phyloP scores from a whole-genome alignment of 208 protist species.

The Trypanosoma mega region DNA sequence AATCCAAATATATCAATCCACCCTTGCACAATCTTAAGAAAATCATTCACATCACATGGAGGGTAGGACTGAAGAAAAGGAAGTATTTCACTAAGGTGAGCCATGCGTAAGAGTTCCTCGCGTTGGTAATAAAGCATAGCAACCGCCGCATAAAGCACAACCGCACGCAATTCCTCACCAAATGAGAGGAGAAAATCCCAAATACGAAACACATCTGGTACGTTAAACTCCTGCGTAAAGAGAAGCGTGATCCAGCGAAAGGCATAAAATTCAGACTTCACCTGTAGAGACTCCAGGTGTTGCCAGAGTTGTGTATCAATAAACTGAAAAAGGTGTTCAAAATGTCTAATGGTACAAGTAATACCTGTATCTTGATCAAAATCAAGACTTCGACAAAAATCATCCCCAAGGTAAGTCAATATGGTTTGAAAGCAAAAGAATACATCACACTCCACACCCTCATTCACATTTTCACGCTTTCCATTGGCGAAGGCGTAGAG shows the following conservation, averaged over 20 bases:
- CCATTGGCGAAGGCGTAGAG: slow-evolving; percentile 65
- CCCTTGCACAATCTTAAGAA: slow-evolving; percentile 46
- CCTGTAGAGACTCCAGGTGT: slow-evolving; percentile 41
- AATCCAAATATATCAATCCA: slow-evolving; percentile 61
- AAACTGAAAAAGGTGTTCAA: slow-evolving; percentile 64
- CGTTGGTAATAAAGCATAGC: slow-evolving; percentile 61
- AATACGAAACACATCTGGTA: slow-evolving; percentile 65
- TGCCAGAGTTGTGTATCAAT: slow-evolving; percentile 51
- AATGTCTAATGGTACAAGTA: slow-evolving; percentile 51
- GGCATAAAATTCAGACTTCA: slow-evolving; percentile 69
- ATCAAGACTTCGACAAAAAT: slow-evolving; percentile 70
- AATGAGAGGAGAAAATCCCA: slow-evolving; percentile 90
- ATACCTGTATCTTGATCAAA: slow-evolving; percentile 53
- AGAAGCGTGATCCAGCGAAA: slow-evolving; percentile 87
- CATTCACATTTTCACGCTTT: slow-evolving; percentile 27
- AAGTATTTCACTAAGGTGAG: slow-evolving; percentile 45
- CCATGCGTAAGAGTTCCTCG: slow-evolving; percentile 33
- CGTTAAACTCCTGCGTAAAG: slow-evolving; percentile 86
- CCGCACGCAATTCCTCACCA: slow-evolving; percentile 46
- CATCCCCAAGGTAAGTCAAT: slow-evolving; percentile 62
- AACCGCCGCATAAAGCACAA: slow-evolving; percentile 49
- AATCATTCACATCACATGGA: slow-evolving; percentile 44
- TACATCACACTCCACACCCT: slow-evolving; percentile 43
- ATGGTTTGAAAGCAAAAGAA: slow-evolving; percentile 86
- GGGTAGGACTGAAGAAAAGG: slow-evolving; percentile 66